Percentiles rank a stretch among this genome's conserved stretches.
Evolutionary conservation across 2,329 filamentous ascomycete genomes (phyloP).

Genomic region (Erysiphe pisi): DNA sequence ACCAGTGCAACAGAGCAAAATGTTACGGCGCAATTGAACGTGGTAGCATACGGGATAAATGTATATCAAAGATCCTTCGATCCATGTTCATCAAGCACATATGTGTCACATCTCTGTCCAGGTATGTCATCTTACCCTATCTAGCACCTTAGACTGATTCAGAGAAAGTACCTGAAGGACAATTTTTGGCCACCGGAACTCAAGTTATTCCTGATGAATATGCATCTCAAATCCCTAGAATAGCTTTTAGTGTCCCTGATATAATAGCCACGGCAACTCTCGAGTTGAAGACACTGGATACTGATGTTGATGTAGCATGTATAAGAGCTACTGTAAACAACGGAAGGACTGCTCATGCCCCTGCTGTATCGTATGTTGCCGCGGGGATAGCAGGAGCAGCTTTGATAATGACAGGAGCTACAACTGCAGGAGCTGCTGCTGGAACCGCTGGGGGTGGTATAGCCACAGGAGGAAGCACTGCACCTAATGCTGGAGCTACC

Average conservation of each 20-base stretch:
- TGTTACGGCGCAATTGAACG: slow-evolving; percentile 33
- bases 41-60: slow-evolving; percentile 62
- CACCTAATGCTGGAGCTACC: slow-evolving; percentile 50
- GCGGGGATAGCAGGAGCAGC: slow-evolving; percentile 79
- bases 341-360: slow-evolving; percentile 66
- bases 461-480: slow-evolving; percentile 39
- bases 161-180: slow-evolving; percentile 55
- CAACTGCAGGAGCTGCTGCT: slow-evolving; percentile 53
- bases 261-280: slow-evolving; percentile 77
- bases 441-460: not conserved
- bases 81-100: slow-evolving; percentile 60
- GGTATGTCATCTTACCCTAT: slow-evolving; percentile 42
- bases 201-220: slow-evolving; percentile 62
- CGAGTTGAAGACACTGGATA: slow-evolving; percentile 54
- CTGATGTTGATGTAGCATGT: slow-evolving; percentile 60
- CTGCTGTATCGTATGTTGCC: slow-evolving; percentile 72
- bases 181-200: slow-evolving; percentile 60
- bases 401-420: slow-evolving; percentile 59
- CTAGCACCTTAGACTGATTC: not conserved
- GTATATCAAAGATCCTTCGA: slow-evolving; percentile 74
- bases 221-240: slow-evolving; percentile 65
- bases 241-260: slow-evolving; percentile 85
- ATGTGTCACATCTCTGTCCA: slow-evolving; percentile 58
- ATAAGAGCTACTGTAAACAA: slow-evolving; percentile 73
- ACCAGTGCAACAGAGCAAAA: slow-evolving; percentile 48